These are phyloP conservation scores for Sugiyamaella lignohabitans DNA, from an alignment of 805 yeast species.

Conservation along the genomic window DNA sequence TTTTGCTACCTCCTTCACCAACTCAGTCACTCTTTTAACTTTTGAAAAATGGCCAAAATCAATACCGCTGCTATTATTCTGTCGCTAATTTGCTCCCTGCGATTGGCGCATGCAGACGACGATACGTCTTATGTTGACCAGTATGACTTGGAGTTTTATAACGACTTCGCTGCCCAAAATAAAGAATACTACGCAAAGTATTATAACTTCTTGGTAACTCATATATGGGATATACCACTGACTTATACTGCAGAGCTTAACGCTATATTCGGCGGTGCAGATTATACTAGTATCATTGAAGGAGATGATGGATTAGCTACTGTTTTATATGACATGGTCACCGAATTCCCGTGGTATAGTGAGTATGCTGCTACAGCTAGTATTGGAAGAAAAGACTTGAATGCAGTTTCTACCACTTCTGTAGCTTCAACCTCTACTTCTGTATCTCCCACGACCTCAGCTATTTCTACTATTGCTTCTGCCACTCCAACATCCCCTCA, in stretches of 20 bases:
- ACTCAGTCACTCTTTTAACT: not conserved
- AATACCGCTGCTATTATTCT: not conserved
- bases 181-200: slow-evolving; percentile 6
- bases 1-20: too few species aligned
- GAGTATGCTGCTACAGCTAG: slow-evolving; percentile 10
- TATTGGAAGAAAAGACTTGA: not conserved
- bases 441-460: not conserved
- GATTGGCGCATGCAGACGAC: not conserved
- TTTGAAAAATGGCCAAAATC: not conserved
- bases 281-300: slow-evolving; percentile 5
- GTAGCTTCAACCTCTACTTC: not conserved
- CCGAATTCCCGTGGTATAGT: slow-evolving; percentile 16
- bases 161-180: slow-evolving; percentile 7
- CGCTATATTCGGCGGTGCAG: slow-evolving; percentile 13
- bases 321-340: slow-evolving; percentile 12
- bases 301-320: slow-evolving; percentile 11
- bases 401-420: not conserved
- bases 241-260: slow-evolving; percentile 10
- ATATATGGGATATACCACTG: slow-evolving; percentile 10
- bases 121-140: not conserved
- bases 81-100: not conserved
- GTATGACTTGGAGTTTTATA: slow-evolving; percentile 8
- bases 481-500: not conserved
- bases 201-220: slow-evolving; percentile 12
- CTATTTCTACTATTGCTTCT: not conserved